Percentiles rank a stretch among this genome's conserved stretches.
Evolutionary conservation across 2,329 filamentous ascomycete genomes (phyloP).

Genomic region (Fusarium hainanense): DNA sequence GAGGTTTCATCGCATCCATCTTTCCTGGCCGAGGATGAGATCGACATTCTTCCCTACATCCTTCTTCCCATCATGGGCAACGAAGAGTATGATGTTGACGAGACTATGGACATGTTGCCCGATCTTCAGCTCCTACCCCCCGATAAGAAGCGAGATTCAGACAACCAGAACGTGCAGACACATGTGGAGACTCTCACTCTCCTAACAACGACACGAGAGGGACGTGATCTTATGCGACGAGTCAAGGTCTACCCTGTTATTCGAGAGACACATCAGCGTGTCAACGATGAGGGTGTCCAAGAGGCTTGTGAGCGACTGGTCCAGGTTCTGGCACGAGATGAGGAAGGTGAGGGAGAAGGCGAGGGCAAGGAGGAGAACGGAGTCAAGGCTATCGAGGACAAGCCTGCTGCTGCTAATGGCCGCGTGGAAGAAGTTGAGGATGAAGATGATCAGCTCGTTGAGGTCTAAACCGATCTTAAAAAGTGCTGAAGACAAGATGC

Average conservation of each 20-base stretch:
- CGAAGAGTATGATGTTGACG: constrained; percentile 89
- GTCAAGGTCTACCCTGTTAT: constrained; percentile 91
- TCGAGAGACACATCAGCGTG: constrained; percentile 82
- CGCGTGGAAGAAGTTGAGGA: constrained; percentile 60
- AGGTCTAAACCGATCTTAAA: constrained; percentile 55
- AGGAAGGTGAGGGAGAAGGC: constrained; percentile 60
- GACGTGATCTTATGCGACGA: constrained; percentile 77
- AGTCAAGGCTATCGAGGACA: constrained; percentile 47
- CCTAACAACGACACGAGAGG: constrained; percentile 80
- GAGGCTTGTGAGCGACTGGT: constrained; percentile 91
- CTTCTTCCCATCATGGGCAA: constrained; percentile 87
- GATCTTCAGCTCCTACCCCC: constrained; percentile 90
- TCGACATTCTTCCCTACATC: constrained; percentile 88
- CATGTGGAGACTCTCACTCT: constrained; percentile 91
- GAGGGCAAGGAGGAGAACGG: constrained; percentile 52
- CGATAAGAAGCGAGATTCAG: constrained; percentile 86
- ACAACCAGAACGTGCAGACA: constrained; percentile 80
- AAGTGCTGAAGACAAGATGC: not conserved
- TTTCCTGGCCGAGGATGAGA: constrained; percentile 76
- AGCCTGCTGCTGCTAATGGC: constrained; percentile 53
- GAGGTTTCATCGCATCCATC: constrained; percentile 77
- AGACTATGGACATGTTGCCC: constrained; percentile 85
- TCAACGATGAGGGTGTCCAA: constrained; percentile 81
- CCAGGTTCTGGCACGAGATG: constrained; percentile 86
- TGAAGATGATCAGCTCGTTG: constrained; percentile 66